A percentile compares a stretch with the other conserved stretches of the same genome.
Conservation (phyloP, 805 yeast genomes). For the Ogataea siamensis region DNA sequence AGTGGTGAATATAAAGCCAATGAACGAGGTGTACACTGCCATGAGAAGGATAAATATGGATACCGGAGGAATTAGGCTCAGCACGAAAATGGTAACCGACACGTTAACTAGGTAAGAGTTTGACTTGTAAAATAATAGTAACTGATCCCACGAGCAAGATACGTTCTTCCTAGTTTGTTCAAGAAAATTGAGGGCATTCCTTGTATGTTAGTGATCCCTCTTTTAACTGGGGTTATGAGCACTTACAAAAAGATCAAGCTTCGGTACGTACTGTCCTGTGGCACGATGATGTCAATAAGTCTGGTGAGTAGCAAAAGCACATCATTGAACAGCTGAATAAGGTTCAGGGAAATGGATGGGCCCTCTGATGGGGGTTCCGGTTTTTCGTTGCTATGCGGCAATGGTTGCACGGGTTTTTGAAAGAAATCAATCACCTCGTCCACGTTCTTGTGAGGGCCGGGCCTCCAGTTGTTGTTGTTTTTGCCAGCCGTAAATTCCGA, state of each 20-base stretch:
- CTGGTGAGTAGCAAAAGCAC: constrained; percentile 18
- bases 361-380: background rate
- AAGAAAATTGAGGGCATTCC: constrained; percentile 20
- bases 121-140: constrained; percentile 13
- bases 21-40: constrained; percentile 17
- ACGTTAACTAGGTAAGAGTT: constrained; percentile 15
- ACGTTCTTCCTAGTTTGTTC: constrained; percentile 15
- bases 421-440: constrained; percentile 21
- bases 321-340: constrained; percentile 20
- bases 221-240: constrained; percentile 11
- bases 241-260: constrained; percentile 27
- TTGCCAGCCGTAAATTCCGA: background rate
- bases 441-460: constrained; percentile 5
- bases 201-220: constrained; percentile 11
- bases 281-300: constrained; percentile 21
- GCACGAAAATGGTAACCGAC: constrained; percentile 11
- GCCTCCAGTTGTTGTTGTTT: constrained; percentile 3
- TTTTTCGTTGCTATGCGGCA: constrained; percentile 3
- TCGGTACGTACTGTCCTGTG: constrained; percentile 25
- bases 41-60: constrained; percentile 13
- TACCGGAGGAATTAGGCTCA: constrained; percentile 21
- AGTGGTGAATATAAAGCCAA: constrained; percentile 19
- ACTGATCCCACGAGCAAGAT: constrained; percentile 5
- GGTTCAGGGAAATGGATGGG: constrained; percentile 12
- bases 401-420: constrained; percentile 12